Base-by-base conservation (phyloP, 2,329 filamentous ascomycete species). In the Cladosporium halotolerans region DNA sequence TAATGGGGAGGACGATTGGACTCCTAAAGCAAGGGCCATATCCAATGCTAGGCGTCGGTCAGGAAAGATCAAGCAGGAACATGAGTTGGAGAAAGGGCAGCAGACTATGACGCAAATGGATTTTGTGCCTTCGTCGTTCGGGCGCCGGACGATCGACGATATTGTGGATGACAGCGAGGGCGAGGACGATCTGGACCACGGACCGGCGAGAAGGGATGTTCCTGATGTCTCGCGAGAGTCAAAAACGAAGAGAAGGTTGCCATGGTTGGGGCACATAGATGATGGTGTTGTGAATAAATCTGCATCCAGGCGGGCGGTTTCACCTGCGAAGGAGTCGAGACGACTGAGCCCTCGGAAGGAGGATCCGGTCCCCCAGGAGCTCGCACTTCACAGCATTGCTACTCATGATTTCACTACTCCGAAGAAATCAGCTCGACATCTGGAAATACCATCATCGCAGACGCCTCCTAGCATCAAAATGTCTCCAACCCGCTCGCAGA, bases 401-500 rank as follows among this genome's bases (percentile, higher is more conserved):
- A 32, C 48, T 13, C 32, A 51, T 31, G 48, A 51, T 13, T 51
- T 51, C 13, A 51, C 40, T 0, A 62, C 60, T 5, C 60, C 60
- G 2, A 48, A 42, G 13, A 59, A 55, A 14, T 31, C 36, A 8
- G 33, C 6, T 9, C 33, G 47, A 2, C 53, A 45, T 2, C 44
- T 55, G n/a, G 56, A 59, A 23, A 52, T 62, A 13, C 58, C 60
- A 9, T 61, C 60, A 10, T 62, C 60, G n/a, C 60, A 60, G 40
- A 58, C 57, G 23, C 59, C 60, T 5, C 55, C 56, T 5, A 61
- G 59, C 38, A 52, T 51, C 18, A 55, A 54, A 36, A 32, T 55
- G 14, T 60, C 60, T 4, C 45, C 56, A 5, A 53, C 44, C n/a
- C 45, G 48, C 13, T 53, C 54, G 4, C 14, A 34, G 13, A 51